Conservation (phyloP, 176 grass and related monocot genomes). For the Cymbopogon citratus region DNA sequence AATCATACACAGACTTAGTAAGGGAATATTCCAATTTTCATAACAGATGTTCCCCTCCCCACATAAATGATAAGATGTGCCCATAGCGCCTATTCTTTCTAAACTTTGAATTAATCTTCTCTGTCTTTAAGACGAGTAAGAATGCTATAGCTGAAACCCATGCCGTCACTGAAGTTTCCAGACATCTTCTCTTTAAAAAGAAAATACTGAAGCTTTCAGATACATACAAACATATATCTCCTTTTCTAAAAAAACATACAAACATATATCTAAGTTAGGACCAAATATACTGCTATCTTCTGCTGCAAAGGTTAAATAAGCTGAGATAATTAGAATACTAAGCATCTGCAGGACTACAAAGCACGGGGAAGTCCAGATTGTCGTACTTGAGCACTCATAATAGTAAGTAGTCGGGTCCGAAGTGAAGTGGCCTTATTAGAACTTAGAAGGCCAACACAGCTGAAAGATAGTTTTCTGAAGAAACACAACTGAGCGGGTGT, state of each 20-base stretch:
- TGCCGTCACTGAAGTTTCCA: not conserved
- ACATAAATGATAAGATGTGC: not conserved
- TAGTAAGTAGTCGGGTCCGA: not conserved
- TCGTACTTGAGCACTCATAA: not conserved
- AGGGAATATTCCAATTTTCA: not conserved
- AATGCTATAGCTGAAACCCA: not conserved
- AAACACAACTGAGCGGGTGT: not conserved
- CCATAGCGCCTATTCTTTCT: not conserved
- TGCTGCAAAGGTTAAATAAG: constrained; percentile 14
- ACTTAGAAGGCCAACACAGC: not conserved
- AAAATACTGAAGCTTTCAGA: not conserved
- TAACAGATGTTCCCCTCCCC: not conserved
- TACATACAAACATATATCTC: no score
- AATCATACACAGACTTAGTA: not conserved
- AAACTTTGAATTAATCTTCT: not conserved
- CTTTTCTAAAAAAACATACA: no score
- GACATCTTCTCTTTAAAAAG: not conserved
- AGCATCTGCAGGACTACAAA: not conserved
- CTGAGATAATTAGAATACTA: not conserved
- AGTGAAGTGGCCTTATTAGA: not conserved
- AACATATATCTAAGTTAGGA: not conserved
- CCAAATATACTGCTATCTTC: not conserved
- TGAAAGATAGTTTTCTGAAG: not conserved
- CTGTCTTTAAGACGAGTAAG: not conserved
- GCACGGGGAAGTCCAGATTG: not conserved